Conservation (phyloP, 2,329 filamentous ascomycete species). For the Cladosporium colombiae region DNA sequence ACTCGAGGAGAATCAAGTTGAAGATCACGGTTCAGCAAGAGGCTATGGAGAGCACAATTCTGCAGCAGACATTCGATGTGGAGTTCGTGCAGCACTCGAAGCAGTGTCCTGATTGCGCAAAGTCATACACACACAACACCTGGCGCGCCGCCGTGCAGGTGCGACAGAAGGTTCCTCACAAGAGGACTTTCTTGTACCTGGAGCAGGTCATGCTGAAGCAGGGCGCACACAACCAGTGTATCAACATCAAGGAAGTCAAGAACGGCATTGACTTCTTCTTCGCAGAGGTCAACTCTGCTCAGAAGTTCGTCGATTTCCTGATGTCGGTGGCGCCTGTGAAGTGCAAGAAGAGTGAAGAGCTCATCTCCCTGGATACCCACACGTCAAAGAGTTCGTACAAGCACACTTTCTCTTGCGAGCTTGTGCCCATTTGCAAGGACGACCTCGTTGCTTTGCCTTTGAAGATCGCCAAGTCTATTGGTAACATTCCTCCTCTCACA, state of each 20-base stretch:
- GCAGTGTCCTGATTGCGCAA: slow-evolving; percentile 92
- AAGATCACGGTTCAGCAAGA: slow-evolving; percentile 90
- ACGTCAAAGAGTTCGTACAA: slow-evolving; percentile 92
- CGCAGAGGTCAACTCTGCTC: slow-evolving; percentile 82
- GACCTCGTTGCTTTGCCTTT: slow-evolving; percentile 92
- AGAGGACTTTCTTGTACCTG: slow-evolving; percentile 79
- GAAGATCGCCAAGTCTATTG: slow-evolving; percentile 79
- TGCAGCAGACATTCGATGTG: slow-evolving; percentile 95
- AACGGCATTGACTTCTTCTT: slow-evolving; percentile 98
- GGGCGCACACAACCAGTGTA: slow-evolving; percentile 83
- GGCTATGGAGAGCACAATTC: slow-evolving; percentile 64
- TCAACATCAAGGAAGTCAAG: slow-evolving; percentile 97
- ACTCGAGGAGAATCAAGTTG: slow-evolving; percentile 87
- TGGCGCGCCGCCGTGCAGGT: slow-evolving; percentile 95
- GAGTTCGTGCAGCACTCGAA: slow-evolving; percentile 87
- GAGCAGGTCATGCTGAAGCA: slow-evolving; percentile 97
- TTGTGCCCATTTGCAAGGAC: slow-evolving; percentile 96
- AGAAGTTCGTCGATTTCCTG: slow-evolving; percentile 89
- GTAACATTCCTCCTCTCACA: slow-evolving; percentile 84
- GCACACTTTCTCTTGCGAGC: slow-evolving; percentile 84
- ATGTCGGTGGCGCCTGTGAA: slow-evolving; percentile 77
- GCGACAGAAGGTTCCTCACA: slow-evolving; percentile 94
- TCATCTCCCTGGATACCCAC: slow-evolving; percentile 92
- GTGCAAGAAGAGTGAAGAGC: slow-evolving; percentile 82
- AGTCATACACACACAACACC: slow-evolving; percentile 94